Base-by-base conservation (phyloP, 352 stramenopile genomes). In the Globisporangium perplexum region DNA sequence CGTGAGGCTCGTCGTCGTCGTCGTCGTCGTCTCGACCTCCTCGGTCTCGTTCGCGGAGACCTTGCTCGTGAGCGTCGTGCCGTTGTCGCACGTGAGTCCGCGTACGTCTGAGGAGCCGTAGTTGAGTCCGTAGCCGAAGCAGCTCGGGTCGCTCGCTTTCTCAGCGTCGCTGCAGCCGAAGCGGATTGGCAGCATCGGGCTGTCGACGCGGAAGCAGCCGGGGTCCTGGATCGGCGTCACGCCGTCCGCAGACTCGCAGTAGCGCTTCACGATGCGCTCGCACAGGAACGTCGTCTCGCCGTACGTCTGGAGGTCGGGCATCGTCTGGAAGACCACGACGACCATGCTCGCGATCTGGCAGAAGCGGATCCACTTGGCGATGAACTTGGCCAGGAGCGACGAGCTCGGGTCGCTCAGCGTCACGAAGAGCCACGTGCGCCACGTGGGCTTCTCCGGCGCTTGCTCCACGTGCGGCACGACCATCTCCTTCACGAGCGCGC, bases 281-380 rank as follows among this genome's bases (percentile, higher is more conserved):
- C 80, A 90, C 45, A 89, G 55, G 20, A 68, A 66, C 10, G 77
- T 88, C 12, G 65, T 15, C 23, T 88, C 75, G 30, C 77, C 77
- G 57, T 86, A 89, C 12, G 73, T 82, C 45, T 90, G 80, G 30
- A 90, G 54, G 23, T 90, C 80, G 1, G 80, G 80, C 77, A 90
- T 88, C 18, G 80, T 90, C 54, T 90, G 73, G 44, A 88, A 79
- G 26, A 87, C 65, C n/a, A 90, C 74, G 38, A 88, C 68, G 60
- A 86, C 66, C 71, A 91, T 88, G 62, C 75, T 86, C 20, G 77
- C 70, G 24, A 89, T 68, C n/a, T 84, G 70, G 53, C 74, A 86
- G 45, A 70, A 78, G 23, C 74, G 72, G n/a, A 82, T 58, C 79
- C 79, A 90, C 6, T 71, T 68, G 10, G 60, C 70, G 26, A 83